Percentiles rank a stretch among this genome's conserved stretches.
Conservation (phyloP, 768 basidiomycete species). For the Kwoniella mangroviensis region DNA sequence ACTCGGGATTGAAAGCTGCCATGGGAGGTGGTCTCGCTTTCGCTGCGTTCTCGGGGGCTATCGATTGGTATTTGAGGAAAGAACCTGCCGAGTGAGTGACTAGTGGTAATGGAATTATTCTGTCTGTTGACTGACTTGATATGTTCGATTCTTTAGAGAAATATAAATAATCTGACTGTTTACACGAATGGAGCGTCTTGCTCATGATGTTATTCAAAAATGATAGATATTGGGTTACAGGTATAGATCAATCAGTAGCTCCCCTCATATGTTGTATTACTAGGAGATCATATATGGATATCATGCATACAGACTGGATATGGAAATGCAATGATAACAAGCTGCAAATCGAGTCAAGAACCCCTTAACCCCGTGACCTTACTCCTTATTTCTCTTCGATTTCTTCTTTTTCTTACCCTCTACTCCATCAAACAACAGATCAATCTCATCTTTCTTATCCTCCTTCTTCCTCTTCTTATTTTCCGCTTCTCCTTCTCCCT, state of each 20-base stretch:
- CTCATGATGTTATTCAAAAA: too few relatives aligned
- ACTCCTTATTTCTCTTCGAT: slow-evolving; percentile 11
- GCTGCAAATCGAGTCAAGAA: too few relatives aligned
- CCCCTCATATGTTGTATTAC: slow-evolving; percentile 2
- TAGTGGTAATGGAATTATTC: neutral
- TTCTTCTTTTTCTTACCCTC: slow-evolving; percentile 42
- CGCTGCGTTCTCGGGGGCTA: slow-evolving; percentile 87
- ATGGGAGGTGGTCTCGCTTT: slow-evolving; percentile 89
- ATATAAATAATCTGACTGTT: neutral
- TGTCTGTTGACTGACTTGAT: neutral
- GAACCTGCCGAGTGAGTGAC: slow-evolving; percentile 53
- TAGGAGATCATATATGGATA: neutral
- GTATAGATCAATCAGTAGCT: neutral
- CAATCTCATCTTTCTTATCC: slow-evolving; percentile 50
- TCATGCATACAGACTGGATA: neutral
- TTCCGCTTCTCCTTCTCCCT: slow-evolving; percentile 2
- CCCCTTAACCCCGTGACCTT: neutral
- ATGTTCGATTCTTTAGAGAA: slow-evolving; percentile 6
- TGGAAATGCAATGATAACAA: neutral
- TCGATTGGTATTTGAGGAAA: slow-evolving; percentile 68
- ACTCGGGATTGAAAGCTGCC: slow-evolving; percentile 83
- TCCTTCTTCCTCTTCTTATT: slow-evolving; percentile 41
- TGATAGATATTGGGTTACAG: neutral
- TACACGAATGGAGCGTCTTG: too few relatives aligned
- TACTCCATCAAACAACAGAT: slow-evolving; percentile 47